phyloP scores from a whole-genome alignment of 2,329 filamentous ascomycete species.

The Mycosphaerelloides madeirae region DNA sequence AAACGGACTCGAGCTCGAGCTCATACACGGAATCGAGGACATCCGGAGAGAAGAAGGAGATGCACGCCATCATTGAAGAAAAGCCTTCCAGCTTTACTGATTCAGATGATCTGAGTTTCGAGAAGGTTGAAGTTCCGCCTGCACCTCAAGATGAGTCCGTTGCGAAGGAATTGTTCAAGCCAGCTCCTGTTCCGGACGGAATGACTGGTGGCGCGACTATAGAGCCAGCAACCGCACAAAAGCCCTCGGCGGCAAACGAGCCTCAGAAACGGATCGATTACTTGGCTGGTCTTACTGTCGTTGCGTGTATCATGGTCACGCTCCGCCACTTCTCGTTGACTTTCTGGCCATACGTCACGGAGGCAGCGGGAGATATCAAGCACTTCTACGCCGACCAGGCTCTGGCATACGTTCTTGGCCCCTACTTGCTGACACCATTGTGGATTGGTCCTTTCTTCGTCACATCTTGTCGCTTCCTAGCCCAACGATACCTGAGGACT shows the following conservation, averaged over 20 bases:
- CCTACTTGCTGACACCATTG: slow-evolving; percentile 44
- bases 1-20: slow-evolving; percentile 2
- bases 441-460: slow-evolving; percentile 49
- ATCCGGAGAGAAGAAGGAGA: background rate
- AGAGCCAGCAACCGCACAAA: slow-evolving; percentile 14
- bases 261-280: slow-evolving; percentile 40
- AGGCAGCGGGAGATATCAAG: slow-evolving; percentile 29
- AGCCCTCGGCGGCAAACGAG: slow-evolving; percentile 15
- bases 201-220: slow-evolving; percentile 15
- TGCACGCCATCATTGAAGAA: slow-evolving; percentile 1
- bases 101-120: slow-evolving; percentile 6
- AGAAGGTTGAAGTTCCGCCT: slow-evolving; percentile 10
- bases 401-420: slow-evolving; percentile 40
- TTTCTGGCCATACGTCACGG: slow-evolving; percentile 33
- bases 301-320: slow-evolving; percentile 44
- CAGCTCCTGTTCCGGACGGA: slow-evolving; percentile 16
- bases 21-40: background rate
- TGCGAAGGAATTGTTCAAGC: slow-evolving; percentile 9
- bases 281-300: slow-evolving; percentile 43
- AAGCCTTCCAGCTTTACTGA: slow-evolving; percentile 18
- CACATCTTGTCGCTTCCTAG: slow-evolving; percentile 45
- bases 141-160: slow-evolving; percentile 17
- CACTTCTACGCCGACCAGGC: slow-evolving; percentile 41
- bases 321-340: slow-evolving; percentile 44
- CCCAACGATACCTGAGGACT: slow-evolving; percentile 39